These are phyloP conservation scores for Kodamaea jinghongensis DNA, from an alignment of 805 yeast genomes.

Conservation along the genomic window DNA sequence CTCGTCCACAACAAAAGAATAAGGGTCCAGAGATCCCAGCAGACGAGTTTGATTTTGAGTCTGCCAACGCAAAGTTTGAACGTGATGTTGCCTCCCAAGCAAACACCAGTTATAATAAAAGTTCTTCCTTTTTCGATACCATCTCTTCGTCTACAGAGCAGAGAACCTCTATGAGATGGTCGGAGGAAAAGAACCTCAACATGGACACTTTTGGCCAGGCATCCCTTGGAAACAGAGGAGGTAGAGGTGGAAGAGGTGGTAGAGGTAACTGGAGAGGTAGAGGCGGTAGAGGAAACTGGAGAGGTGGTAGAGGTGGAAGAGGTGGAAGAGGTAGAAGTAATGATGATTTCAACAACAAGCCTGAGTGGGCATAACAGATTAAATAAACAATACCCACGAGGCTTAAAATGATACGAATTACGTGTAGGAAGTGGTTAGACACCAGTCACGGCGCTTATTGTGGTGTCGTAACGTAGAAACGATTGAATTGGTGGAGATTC, in stretches of 20 bases:
- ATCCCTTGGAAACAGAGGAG: no score
- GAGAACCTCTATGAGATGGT: slow-evolving; percentile 55
- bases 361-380: slow-evolving; percentile 16
- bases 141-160: slow-evolving; percentile 67
- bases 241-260: slow-evolving; percentile 27
- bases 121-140: slow-evolving; percentile 84
- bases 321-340: slow-evolving; percentile 33
- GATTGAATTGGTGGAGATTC: no score
- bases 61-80: slow-evolving; percentile 69
- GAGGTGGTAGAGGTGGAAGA: slow-evolving; percentile 36
- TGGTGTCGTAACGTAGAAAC: no score
- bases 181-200: slow-evolving; percentile 69
- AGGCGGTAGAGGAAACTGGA: slow-evolving; percentile 43
- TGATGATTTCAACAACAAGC: slow-evolving; percentile 15
- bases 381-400: neutral
- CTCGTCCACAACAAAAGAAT: slow-evolving; percentile 4
- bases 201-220: slow-evolving; percentile 83
- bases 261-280: slow-evolving; percentile 39
- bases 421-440: neutral
- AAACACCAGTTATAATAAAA: slow-evolving; percentile 60
- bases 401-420: neutral
- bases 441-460: no score
- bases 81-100: slow-evolving; percentile 43
- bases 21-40: slow-evolving; percentile 40
- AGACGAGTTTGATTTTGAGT: slow-evolving; percentile 72